Evolutionary conservation across 495 filamentous ascomycete species (phyloP).

Genomic region (Xylaria intraflava): DNA sequence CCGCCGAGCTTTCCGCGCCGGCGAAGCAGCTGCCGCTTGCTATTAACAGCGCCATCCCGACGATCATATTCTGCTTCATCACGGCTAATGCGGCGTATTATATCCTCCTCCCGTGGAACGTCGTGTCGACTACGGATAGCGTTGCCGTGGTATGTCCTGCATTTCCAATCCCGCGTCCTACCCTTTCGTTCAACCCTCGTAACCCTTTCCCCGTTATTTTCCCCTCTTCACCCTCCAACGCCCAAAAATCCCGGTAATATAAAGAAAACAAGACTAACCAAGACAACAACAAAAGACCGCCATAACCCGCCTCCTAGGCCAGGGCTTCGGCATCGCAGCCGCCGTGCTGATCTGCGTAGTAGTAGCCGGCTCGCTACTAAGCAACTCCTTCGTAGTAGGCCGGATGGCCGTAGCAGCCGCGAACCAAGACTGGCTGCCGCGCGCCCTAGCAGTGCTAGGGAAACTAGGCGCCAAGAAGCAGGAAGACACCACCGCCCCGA

Average conservation of each 20-base stretch:
- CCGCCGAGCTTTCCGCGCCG: constrained; percentile 45
- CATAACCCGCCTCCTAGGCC: constrained; percentile 45
- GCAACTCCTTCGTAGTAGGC: constrained; percentile 50
- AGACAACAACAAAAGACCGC: constrained; percentile 34
- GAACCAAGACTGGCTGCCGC: constrained; percentile 46
- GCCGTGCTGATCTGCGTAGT: constrained; percentile 48
- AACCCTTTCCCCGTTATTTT: background rate
- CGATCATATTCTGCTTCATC: constrained; percentile 50
- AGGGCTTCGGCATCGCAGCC: constrained; percentile 37
- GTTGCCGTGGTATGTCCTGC: constrained; percentile 46
- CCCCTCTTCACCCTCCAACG: too few relatives aligned
- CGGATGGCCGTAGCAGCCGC: constrained; percentile 52
- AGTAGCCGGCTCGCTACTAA: constrained; percentile 47
- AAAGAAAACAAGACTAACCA: background rate
- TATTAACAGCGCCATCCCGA: constrained; percentile 49
- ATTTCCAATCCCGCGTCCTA: background rate
- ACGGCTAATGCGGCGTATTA: constrained; percentile 50
- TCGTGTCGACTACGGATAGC: constrained; percentile 46
- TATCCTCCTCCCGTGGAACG: constrained; percentile 48
- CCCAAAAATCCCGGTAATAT: too few relatives aligned
- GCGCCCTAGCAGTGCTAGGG: constrained; percentile 37
- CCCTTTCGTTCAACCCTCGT: background rate
- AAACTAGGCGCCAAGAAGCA: constrained; percentile 19
- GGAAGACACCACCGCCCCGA: background rate
- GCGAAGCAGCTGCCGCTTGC: constrained; percentile 48